Evolutionary conservation across 371 early-diverging fungal species (phyloP), one percentile per base, ranked within the genome.

Genomic region (Mortierella sp.): DNA sequence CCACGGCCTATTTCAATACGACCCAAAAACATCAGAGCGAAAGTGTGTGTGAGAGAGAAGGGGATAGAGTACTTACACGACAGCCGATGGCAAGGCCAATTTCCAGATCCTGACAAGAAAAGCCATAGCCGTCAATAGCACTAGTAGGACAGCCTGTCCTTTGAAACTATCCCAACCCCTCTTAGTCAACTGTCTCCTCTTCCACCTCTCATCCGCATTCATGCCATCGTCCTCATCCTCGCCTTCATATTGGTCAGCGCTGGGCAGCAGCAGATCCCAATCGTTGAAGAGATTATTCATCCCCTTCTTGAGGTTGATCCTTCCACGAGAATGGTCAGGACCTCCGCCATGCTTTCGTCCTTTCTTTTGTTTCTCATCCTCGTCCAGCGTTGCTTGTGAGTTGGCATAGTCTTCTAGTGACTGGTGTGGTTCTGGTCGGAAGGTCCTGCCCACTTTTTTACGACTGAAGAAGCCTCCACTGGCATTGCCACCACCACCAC

Each of bases 61-160:
- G 50, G 30, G 12, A 25, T 28, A 16, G 60, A 21, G 6, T 12
- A 47, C 66, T 66, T 72, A 72, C 72, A 72, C 66, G 18, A 72
- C 72, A 55, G 72, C 72, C 11, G 55, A 25, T 12, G 66, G 72
- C 1, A 72, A 23, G 2, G 72, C 66, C 25, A 66, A 57, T 25
- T 66, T 72, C 72, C 72, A 72, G 58, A 72, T 72, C 55, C 72
- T 51, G 56, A 72, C 72, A 65, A 72, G 29, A 43, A 57, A 43
- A 6, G 66, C 66, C 3, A 72, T 28, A n/a, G 47, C 51, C n/a
- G 48, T 26, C 66, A 72, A 55, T 18, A 66, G 23, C 1, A 56
- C 21, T n/a, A 72, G 19, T 25, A 72, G 29, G 12, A 72, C 61
- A 18, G n/a, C 7, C 56, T 72, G 72, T n/a, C 66, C 72, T 28